Evolutionary conservation across 2,329 filamentous ascomycete species (phyloP), one percentile per base, ranked within the genome.

Genomic region (Eutypa lata): DNA sequence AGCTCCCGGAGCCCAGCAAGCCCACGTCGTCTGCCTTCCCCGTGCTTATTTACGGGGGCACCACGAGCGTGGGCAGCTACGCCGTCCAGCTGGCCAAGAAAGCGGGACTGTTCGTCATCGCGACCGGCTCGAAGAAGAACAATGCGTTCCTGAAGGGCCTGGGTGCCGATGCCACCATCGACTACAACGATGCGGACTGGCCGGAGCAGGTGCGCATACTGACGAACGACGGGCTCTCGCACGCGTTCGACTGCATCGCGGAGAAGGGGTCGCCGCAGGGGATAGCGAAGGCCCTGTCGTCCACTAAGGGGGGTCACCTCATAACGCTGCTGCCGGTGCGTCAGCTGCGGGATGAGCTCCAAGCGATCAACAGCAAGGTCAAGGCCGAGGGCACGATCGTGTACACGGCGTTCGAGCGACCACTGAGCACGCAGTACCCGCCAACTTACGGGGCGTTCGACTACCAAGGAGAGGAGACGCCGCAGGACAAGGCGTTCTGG

Each of bases 201-300:
- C 70, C 74, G 16, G 71, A 71, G 4, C 70, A 83, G 57, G 86
- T 90, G 24, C 85, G 86, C 70, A 80, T 79, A 58, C 64, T 91
- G 38, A 84, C 81, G 4, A 84, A 84, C 0, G 83, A 86, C 58
- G 79, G 79, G 1, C 61, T 70, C 7, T 54, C 61, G 53, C 54
- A 66, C 43, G 66, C 64, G 0, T 59, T 69, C 22, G 67, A 68
- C 55, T 64, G 61, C 54, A 60, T 70, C 22, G 42, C 58, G 2
- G 64, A 68, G 53, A 56, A 57, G 18, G 64, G 58, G 28, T 63
- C 65, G 2, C 57, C 55, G 3, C 49, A 59, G 31, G 51, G 53
- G 7, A 53, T 66, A 5, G 56, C 62, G 7, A 53, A 44, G 40
- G 61, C 66, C 2, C 31, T 70, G n/a, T 68, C 66, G 19, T 54